phyloP scores from a whole-genome alignment of 257 asterid species.

The Apocynum venetum region DNA sequence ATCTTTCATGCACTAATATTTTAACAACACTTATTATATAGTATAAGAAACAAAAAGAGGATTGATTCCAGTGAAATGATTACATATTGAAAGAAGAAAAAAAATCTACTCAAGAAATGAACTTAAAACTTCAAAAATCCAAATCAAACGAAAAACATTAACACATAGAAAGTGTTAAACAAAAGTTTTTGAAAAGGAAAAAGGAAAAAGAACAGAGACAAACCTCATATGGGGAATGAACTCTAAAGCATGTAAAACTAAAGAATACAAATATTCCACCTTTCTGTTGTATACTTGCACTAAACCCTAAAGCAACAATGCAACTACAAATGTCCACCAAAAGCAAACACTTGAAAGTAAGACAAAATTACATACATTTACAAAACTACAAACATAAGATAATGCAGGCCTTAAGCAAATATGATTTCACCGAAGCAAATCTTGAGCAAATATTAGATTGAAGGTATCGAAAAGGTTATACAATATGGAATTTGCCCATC shows the following conservation, averaged over 20 bases:
- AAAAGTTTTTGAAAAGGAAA: not conserved
- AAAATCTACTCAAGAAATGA: not conserved
- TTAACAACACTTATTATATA: not conserved
- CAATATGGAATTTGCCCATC: conserved; percentile 47
- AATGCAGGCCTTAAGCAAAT: conserved; percentile 68
- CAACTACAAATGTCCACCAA: conserved; percentile 53
- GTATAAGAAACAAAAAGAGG: not conserved
- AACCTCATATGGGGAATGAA: conserved; percentile 87
- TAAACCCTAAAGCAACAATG: conserved; percentile 95
- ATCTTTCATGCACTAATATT: not conserved
- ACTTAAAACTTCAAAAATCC: not conserved
- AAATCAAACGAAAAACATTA: conserved; percentile 6
- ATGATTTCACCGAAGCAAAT: conserved; percentile 82
- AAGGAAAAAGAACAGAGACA: conserved; percentile 11
- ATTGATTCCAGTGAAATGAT: not conserved
- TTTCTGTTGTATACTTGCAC: conserved; percentile 94
- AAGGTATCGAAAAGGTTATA: conserved; percentile 77
- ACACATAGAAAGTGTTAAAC: not conserved
- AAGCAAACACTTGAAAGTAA: not conserved
- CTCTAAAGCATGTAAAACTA: conserved; percentile 86
- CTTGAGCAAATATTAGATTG: conserved; percentile 78
- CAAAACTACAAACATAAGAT: not conserved
- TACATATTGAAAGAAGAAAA: not conserved
- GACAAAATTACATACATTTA: not conserved
- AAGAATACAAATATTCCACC: conserved; percentile 85